phyloP scores from a whole-genome alignment of 306 rosid species.

The apple (Malus domestica) region DNA sequence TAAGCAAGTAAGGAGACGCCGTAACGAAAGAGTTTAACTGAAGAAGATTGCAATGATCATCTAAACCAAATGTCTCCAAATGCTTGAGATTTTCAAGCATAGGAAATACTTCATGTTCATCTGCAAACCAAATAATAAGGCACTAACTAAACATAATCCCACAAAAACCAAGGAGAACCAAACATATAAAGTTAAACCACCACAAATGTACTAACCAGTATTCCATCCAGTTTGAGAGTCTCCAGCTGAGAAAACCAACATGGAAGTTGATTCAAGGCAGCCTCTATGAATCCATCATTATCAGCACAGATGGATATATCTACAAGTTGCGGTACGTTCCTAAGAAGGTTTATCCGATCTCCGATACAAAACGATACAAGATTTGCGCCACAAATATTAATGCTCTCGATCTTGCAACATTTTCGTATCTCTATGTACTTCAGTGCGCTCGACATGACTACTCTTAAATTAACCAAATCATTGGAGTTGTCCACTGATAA shows the following conservation, averaged over 20 bases:
- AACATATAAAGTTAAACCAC: too few relatives aligned
- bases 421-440: neutral
- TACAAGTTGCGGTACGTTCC: neutral
- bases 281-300: too few relatives aligned
- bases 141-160: too few relatives aligned
- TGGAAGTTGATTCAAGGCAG: too few relatives aligned
- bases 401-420: neutral
- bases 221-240: too few relatives aligned
- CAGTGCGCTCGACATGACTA: neutral
- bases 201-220: too few relatives aligned
- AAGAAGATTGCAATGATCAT: neutral
- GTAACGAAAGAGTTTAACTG: neutral
- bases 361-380: neutral
- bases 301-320: neutral
- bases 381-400: neutral
- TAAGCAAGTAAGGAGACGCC: neutral
- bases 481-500: neutral
- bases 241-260: too few relatives aligned
- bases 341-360: neutral
- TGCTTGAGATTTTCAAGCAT: neutral
- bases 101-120: neutral
- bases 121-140: too few relatives aligned
- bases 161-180: too few relatives aligned
- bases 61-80: neutral
- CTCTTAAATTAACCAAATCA: neutral